Evolutionary conservation across 148 eudicot genomes (phyloP).

Genomic region (Spergularia marina): DNA sequence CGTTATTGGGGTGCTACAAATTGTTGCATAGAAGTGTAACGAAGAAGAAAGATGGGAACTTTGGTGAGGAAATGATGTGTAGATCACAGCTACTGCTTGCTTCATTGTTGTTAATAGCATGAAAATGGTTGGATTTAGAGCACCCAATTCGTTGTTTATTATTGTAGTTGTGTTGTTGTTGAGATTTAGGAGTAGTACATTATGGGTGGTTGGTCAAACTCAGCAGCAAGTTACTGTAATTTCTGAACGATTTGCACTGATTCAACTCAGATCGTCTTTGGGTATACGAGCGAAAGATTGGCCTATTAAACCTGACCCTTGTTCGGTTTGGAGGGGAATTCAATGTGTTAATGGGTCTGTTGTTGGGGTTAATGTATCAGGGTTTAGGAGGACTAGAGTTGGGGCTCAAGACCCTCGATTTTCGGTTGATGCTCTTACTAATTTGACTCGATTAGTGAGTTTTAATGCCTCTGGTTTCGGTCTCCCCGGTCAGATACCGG

Average conservation of each 20-base stretch:
- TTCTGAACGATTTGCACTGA: slow-evolving; percentile 45
- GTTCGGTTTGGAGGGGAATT: slow-evolving; percentile 67
- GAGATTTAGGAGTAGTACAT: slow-evolving; percentile 37
- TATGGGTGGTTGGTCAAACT: slow-evolving; percentile 38
- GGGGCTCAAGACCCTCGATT: slow-evolving; percentile 75
- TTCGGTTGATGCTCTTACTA: slow-evolving; percentile 64
- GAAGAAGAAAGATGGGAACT: slow-evolving; percentile 16
- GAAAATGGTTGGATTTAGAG: slow-evolving; percentile 26
- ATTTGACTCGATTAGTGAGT: slow-evolving; percentile 55
- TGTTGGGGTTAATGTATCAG: slow-evolving; percentile 69
- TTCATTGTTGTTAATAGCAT: slow-evolving; percentile 13
- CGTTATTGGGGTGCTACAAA: not conserved
- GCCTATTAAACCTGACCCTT: slow-evolving; percentile 83
- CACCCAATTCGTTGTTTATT: slow-evolving; percentile 18
- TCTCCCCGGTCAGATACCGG: slow-evolving; percentile 73
- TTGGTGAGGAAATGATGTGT: slow-evolving; percentile 22
- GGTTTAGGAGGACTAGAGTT: slow-evolving; percentile 77
- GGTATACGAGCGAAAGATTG: slow-evolving; percentile 73
- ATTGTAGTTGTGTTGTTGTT: slow-evolving; percentile 32
- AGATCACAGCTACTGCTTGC: slow-evolving; percentile 22
- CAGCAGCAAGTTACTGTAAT: slow-evolving; percentile 15
- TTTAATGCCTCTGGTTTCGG: slow-evolving; percentile 76
- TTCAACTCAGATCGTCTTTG: slow-evolving; percentile 74
- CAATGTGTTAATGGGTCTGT: slow-evolving; percentile 67
- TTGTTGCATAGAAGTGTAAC: slow-evolving; percentile 22